A percentile compares a stretch with the other conserved stretches of the same genome.
Evolutionary conservation across 257 asterid species (phyloP).

Genomic region (Primulina huaijiensis): DNA sequence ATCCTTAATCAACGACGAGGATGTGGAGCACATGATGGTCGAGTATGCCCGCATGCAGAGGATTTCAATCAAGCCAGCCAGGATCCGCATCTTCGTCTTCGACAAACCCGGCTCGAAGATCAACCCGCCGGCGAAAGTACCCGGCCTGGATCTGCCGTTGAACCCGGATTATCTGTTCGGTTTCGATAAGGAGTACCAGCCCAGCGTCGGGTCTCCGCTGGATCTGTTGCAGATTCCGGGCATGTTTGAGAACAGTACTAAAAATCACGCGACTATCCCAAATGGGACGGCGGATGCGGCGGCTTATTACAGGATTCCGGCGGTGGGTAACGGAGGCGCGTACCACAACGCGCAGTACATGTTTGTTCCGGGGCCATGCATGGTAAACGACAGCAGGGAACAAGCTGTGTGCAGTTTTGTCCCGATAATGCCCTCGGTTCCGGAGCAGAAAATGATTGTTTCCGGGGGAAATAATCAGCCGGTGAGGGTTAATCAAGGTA

Average conservation of each 20-base stretch:
- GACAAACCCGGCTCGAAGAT: constrained; percentile 10
- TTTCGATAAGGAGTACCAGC: constrained; percentile 63
- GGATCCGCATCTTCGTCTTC: constrained; percentile 63
- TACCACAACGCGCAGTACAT: constrained; percentile 31
- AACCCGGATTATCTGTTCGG: constrained; percentile 87
- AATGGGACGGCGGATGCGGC: too few species aligned
- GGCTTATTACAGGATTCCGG: background rate
- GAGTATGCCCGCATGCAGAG: constrained; percentile 67
- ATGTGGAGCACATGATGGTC: constrained; percentile 79
- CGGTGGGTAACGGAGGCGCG: constrained; percentile 32
- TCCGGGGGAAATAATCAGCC: constrained; percentile 25
- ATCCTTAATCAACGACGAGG: constrained; percentile 70
- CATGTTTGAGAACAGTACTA: constrained; percentile 2
- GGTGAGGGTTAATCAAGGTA: constrained; percentile 33
- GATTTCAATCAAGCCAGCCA: constrained; percentile 38
- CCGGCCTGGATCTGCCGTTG: constrained; percentile 22
- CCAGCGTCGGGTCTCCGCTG: constrained; percentile 34
- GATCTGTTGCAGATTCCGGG: constrained; percentile 58
- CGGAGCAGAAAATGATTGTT: constrained; percentile 34
- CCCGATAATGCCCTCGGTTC: constrained; percentile 32
- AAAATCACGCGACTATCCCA: too few species aligned
- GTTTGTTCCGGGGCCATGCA: constrained; percentile 32
- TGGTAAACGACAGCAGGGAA: constrained; percentile 33
- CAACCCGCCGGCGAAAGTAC: constrained; percentile 17
- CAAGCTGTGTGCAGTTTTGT: constrained; percentile 44